These are phyloP conservation scores for Pleurotus tuber-regium DNA, from an alignment of 768 basidiomycete genomes.

Conservation along the genomic window DNA sequence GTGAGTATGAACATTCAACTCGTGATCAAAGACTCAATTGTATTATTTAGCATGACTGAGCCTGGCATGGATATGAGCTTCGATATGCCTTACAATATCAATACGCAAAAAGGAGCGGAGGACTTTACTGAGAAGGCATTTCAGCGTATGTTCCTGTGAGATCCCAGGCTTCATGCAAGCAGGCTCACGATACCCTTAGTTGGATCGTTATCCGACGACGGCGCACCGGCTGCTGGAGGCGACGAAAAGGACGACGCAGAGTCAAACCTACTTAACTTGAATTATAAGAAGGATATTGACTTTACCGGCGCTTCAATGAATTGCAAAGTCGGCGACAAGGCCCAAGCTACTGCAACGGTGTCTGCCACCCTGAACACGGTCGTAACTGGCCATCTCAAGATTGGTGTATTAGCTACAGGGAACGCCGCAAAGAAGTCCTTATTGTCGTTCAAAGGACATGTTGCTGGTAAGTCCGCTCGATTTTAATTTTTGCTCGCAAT, in stretches of 20 bases:
- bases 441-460: background rate
- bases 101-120: background rate
- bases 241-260: background rate
- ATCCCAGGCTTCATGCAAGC: background rate
- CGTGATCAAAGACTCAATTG: background rate
- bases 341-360: background rate
- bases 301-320: background rate
- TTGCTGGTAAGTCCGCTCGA: background rate
- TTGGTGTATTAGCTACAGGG: background rate
- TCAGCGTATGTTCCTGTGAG: background rate
- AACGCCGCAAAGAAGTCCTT: slow-evolving; percentile 5
- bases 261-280: background rate
- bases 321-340: slow-evolving; percentile 6
- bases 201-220: too few relatives aligned
- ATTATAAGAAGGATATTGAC: background rate
- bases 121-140: background rate
- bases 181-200: too few relatives aligned
- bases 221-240: too few relatives aligned
- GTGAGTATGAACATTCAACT: background rate
- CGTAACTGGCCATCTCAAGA: background rate
- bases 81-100: slow-evolving; percentile 5
- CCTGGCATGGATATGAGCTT: slow-evolving; percentile 11
- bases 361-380: background rate
- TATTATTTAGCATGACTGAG: background rate
- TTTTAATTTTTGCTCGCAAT: background rate